Evolutionary conservation across 768 basidiomycete genomes (phyloP).

Genomic region (Chalciporus pseudorubinellus): DNA sequence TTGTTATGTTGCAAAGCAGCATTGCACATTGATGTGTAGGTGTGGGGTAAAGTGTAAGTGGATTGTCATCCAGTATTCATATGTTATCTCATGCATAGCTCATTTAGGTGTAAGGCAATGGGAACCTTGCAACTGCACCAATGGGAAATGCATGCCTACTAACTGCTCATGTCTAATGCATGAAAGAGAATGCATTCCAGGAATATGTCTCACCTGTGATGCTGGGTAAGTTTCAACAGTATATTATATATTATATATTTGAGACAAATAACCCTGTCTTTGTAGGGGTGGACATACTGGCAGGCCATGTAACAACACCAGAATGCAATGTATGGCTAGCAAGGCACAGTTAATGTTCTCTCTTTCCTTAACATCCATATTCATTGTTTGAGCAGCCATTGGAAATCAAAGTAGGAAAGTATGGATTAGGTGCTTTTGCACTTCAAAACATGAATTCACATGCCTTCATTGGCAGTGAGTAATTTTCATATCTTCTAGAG

Average conservation of each 20-base stretch:
- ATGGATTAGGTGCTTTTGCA: constrained; percentile 50
- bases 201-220: constrained; percentile 44
- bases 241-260: neutral
- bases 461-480: constrained; percentile 35
- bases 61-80: no score
- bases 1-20: constrained; percentile 38
- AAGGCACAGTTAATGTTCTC: constrained; percentile 16
- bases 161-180: constrained; percentile 38
- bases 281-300: constrained; percentile 26
- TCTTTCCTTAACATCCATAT: neutral
- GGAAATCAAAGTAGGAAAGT: constrained; percentile 33
- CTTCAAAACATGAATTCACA: constrained; percentile 15
- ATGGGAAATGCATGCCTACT: constrained; percentile 28
- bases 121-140: constrained; percentile 10
- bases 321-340: constrained; percentile 20
- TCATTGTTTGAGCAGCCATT: constrained; percentile 28
- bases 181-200: constrained; percentile 52
- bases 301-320: constrained; percentile 29
- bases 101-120: constrained; percentile 15
- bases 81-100: neutral
- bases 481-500: neutral
- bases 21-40: constrained; percentile 49
- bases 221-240: constrained; percentile 34
- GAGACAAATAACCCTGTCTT: neutral
- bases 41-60: constrained; percentile 43